Base-by-base conservation (phyloP, 345 rosid species). In the Eucalyptus brandiana region DNA sequence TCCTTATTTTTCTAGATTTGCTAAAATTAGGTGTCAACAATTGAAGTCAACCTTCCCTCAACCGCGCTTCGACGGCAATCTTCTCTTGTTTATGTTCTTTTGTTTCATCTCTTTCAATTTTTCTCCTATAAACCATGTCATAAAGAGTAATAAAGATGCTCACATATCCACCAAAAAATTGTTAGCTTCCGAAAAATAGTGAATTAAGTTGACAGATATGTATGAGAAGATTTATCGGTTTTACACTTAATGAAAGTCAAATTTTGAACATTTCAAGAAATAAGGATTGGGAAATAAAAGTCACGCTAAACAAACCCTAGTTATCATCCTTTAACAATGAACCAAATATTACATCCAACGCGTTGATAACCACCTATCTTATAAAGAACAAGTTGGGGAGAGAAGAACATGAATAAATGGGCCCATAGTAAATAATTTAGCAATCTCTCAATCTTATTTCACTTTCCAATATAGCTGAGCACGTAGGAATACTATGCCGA, bases 11-110 rank as follows among this genome's bases (percentile, higher is more conserved):
- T 2, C 49, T 12, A 12, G 5, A 48, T 48, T 48, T 48, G 49
- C 0, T 48, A 48, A 12, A 48, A 48, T 48, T 48, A 48, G 0
- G 0, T 48, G 15, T 48, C 49, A 48, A 12, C 5, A 47, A 1
- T 47, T 48, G 14, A 48, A 30, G 19, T 30, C 72, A 62, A 14
- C 1, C 3, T 7, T 28, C 8, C 9, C 32, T 60, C 17, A 60
- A 60, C 69, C 32, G 2, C 2, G 2, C 34, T 62, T 30, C 34
- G 1, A 62, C 18, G 5, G 34, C 72, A 13, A 62, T 62, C 5
- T 62, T 62, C 34, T 62, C 34, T 30, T 62, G 19, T 30, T 62
- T 30, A 62, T 62, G 17, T 62, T 62, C 4, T 62, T 30, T 13
- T 13, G 8, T 62, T 30, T 62, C 34, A 13, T 30, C 34, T 62